phyloP scores from a whole-genome alignment of 441 rosid species.

The Bruguiera hainesii region DNA sequence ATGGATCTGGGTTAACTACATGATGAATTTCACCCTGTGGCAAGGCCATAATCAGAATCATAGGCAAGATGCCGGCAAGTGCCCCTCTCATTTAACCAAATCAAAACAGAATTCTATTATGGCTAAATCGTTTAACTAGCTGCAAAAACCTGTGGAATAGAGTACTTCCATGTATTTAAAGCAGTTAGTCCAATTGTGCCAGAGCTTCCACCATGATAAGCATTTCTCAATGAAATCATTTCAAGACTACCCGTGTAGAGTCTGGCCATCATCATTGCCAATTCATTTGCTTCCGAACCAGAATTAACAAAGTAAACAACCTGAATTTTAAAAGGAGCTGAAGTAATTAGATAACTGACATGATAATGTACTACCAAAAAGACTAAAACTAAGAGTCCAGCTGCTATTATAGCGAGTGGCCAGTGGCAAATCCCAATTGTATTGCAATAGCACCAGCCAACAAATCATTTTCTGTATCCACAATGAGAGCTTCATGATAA shows the following conservation, averaged over 20 bases:
- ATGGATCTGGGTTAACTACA: conserved; percentile 89
- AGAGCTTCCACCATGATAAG: conserved; percentile 97
- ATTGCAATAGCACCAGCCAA: too few relatives aligned
- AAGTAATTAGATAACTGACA: too few relatives aligned
- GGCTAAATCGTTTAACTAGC: not conserved
- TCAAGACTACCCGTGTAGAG: conserved; percentile 75
- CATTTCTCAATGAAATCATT: conserved; percentile 86
- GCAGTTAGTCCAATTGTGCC: conserved; percentile 83
- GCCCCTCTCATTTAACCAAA: not conserved
- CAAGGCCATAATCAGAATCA: conserved; percentile 11
- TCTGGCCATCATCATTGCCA: conserved; percentile 96
- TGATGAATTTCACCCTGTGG: conserved; percentile 92
- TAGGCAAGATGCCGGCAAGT: not conserved
- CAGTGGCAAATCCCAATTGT: too few relatives aligned
- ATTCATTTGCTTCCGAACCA: conserved; percentile 91
- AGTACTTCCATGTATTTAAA: conserved; percentile 84
- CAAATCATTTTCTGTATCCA: too few relatives aligned
- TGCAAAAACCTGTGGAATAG: conserved; percentile 72
- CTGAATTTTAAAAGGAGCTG: conserved; percentile 33
- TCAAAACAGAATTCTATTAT: not conserved
- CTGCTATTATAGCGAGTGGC: too few relatives aligned
- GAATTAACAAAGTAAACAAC: conserved; percentile 92
- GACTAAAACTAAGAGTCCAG: not conserved
- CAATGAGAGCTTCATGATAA: too few relatives aligned
- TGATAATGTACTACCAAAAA: too few relatives aligned